Evolutionary conservation across 78 protist species (phyloP).

Genomic region (Polysphondylium violaceum): DNA sequence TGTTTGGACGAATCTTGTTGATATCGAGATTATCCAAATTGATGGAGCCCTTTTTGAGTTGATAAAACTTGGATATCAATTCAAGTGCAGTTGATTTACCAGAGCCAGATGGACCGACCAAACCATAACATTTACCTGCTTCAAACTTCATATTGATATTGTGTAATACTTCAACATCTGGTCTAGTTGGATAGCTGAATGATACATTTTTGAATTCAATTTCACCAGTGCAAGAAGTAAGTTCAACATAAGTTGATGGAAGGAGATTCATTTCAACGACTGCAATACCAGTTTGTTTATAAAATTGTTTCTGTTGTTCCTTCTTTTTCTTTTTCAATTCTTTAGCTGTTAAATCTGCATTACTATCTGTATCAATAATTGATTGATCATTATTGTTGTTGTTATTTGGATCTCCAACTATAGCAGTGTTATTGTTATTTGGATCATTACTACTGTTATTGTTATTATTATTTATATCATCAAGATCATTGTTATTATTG

Average conservation of each 20-base stretch:
- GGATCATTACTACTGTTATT: neutral
- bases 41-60: conserved; percentile 75
- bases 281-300: conserved; percentile 48
- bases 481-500: neutral
- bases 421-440: conserved; percentile 2
- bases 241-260: conserved; percentile 26
- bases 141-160: conserved; percentile 69
- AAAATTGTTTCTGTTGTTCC: conserved; percentile 15
- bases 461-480: conserved; percentile 10
- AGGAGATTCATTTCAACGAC: conserved; percentile 30
- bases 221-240: conserved; percentile 30
- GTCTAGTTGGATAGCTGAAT: conserved; percentile 88
- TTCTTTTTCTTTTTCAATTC: conserved; percentile 46
- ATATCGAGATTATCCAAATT: conserved; percentile 81
- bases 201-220: conserved; percentile 82
- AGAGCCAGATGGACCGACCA: conserved; percentile 91
- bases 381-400: neutral
- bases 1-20: conserved; percentile 45
- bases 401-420: neutral
- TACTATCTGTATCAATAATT: neutral
- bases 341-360: conserved; percentile 1
- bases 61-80: conserved; percentile 83
- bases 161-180: conserved; percentile 73
- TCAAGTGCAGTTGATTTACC: conserved; percentile 89
- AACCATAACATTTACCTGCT: conserved; percentile 88